Conservation (phyloP, 306 rosid genomes). For the Malus asiatica region DNA sequence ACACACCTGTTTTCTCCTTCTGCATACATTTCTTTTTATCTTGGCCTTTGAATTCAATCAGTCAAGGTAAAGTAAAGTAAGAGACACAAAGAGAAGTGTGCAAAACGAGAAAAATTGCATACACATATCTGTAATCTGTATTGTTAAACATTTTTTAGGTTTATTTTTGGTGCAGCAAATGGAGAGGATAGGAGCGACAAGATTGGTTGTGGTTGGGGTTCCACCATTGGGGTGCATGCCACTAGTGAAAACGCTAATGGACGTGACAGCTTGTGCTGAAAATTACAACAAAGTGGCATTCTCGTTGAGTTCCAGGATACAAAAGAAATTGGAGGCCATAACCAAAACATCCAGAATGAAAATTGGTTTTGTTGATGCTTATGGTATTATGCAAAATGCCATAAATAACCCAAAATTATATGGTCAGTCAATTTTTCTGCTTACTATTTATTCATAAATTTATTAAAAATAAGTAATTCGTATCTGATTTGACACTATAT, state of each 20-base stretch:
- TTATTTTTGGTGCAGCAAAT: slow-evolving; percentile 29
- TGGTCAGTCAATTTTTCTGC: slow-evolving; percentile 31
- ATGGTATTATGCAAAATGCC: slow-evolving; percentile 30
- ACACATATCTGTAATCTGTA: too few species aligned
- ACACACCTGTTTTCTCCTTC: too few species aligned
- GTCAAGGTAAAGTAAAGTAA: too few species aligned
- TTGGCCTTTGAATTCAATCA: too few species aligned
- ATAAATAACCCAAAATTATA: slow-evolving; percentile 32
- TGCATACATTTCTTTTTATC: too few species aligned
- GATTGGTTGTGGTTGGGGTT: slow-evolving; percentile 51
- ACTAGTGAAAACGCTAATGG: slow-evolving; percentile 32
- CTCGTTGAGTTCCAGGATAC: slow-evolving; percentile 46
- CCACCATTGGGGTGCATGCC: slow-evolving; percentile 73
- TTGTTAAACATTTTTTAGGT: too few species aligned
- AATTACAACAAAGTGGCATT: slow-evolving; percentile 33
- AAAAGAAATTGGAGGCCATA: slow-evolving; percentile 20
- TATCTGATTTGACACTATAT: too few species aligned
- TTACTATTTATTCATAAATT: background rate
- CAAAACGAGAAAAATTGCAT: too few species aligned
- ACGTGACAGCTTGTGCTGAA: slow-evolving; percentile 23
- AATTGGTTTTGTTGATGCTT: slow-evolving; percentile 39
- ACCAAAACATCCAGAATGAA: slow-evolving; percentile 28
- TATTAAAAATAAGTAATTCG: background rate
- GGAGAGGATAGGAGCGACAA: slow-evolving; percentile 42
- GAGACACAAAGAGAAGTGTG: too few species aligned